These are phyloP conservation scores for Aspergillus taichungensis DNA, from an alignment of 495 filamentous ascomycete species.

Conservation along the genomic window DNA sequence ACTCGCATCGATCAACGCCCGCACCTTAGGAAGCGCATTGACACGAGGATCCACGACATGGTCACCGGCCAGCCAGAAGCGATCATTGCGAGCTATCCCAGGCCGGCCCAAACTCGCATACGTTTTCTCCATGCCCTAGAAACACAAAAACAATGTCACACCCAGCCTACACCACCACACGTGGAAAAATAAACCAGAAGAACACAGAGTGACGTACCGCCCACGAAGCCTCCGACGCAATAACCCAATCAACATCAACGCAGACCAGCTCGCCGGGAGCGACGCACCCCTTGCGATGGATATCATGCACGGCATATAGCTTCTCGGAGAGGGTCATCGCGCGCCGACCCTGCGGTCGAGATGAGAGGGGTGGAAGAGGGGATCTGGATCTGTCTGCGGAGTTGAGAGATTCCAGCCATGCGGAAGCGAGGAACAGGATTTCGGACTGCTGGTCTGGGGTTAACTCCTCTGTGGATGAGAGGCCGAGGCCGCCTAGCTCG, in stretches of 20 bases:
- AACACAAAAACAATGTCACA: neutral
- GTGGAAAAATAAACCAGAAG: no score
- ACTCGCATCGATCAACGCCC: conserved; percentile 24
- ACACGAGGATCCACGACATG: conserved; percentile 38
- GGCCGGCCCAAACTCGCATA: conserved; percentile 26
- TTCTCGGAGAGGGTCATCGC: neutral
- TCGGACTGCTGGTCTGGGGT: no score
- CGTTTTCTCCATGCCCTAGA: conserved; percentile 29
- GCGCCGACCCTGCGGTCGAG: no score
- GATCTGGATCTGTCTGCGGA: no score
- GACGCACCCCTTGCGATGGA: conserved; percentile 18
- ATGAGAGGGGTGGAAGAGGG: no score
- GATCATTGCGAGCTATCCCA: conserved; percentile 38
- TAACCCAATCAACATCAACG: conserved; percentile 27
- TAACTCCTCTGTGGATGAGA: no score
- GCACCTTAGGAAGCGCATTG: conserved; percentile 22
- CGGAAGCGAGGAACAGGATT: no score
- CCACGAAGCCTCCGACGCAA: conserved; percentile 12
- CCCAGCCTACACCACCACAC: no score
- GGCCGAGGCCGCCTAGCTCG: no score
- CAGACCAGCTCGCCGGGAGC: conserved; percentile 23
- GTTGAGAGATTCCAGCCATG: no score
- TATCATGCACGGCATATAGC: conserved; percentile 21
- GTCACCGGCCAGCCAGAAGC: conserved; percentile 40
- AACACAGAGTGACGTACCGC: neutral